phyloP scores from a whole-genome alignment of 1,284 basidiomycete genomes.

The Cutaneotrichosporon dermatis region DNA sequence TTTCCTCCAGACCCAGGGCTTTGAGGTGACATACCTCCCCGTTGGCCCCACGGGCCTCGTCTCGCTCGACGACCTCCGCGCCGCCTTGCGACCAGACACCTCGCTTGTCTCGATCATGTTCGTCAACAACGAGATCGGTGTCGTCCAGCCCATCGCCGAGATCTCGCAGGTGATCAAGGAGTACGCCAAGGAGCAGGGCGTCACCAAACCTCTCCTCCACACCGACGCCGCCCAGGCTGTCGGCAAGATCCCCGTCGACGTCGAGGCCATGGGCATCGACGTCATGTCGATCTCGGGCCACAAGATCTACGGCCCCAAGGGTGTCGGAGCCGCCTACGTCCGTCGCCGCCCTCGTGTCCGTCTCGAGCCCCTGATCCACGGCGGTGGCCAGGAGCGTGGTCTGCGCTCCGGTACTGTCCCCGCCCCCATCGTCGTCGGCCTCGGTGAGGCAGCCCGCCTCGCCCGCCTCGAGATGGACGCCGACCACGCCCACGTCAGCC shows the following conservation, averaged over 20 bases:
- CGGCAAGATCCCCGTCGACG: conserved; percentile 86
- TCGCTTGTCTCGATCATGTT: conserved; percentile 93
- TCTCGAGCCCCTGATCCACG: conserved; percentile 89
- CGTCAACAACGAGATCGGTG: conserved; percentile 99
- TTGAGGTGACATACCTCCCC: conserved; percentile 95
- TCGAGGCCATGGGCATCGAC: conserved; percentile 94
- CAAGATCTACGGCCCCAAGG: conserved; percentile 98
- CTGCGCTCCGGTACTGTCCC: conserved; percentile 90
- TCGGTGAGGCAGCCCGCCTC: conserved; percentile 92
- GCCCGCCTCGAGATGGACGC: conserved; percentile 87
- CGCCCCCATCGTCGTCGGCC: conserved; percentile 81
- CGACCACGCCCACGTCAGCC: conserved; percentile 74
- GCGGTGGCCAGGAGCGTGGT: conserved; percentile 96
- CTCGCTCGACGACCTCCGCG: conserved; percentile 68
- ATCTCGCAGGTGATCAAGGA: conserved; percentile 73
- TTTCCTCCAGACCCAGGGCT: conserved; percentile 91
- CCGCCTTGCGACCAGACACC: conserved; percentile 78
- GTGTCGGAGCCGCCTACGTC: conserved; percentile 91
- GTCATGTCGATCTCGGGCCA: conserved; percentile 95
- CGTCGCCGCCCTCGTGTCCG: conserved; percentile 87
- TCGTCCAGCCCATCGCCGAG: conserved; percentile 95
- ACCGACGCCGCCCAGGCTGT: conserved; percentile 96
- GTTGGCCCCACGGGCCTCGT: conserved; percentile 84
- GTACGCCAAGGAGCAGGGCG: conserved; percentile 55
- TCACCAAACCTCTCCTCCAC: conserved; percentile 88